phyloP scores from a whole-genome alignment of 2,329 filamentous ascomycete species.

The Teratosphaeria zuluensis region DNA sequence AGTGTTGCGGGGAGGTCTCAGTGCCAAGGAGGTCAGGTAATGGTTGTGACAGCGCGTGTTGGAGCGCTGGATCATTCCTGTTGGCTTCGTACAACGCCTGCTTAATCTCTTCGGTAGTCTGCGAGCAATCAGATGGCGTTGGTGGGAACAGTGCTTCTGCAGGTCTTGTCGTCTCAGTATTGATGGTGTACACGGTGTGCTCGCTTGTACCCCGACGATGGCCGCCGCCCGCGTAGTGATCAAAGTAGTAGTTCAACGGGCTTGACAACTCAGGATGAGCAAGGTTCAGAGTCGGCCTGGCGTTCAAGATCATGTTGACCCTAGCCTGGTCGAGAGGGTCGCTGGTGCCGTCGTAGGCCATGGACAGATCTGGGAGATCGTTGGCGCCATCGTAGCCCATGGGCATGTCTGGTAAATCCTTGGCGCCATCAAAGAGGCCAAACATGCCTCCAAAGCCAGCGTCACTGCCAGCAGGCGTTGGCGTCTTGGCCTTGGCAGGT shows the following conservation, averaged over 20 bases:
- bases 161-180: not conserved
- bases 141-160: not conserved
- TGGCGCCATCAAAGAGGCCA: constrained; percentile 26
- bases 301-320: not conserved
- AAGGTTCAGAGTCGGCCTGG: not conserved
- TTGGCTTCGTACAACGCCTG: not conserved
- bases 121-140: not conserved
- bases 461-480: not conserved
- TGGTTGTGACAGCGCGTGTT: not conserved
- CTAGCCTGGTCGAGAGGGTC: not conserved
- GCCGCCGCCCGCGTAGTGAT: not conserved
- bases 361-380: not conserved
- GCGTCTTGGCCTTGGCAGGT: not conserved
- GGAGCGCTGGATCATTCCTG: not conserved
- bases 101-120: not conserved
- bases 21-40: not conserved
- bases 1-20: not conserved
- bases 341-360: not conserved
- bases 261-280: not conserved
- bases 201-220: not conserved
- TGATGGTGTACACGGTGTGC: not conserved
- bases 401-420: constrained; percentile 10
- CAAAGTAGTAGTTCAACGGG: not conserved
- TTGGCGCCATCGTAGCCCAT: not conserved
- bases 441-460: constrained; percentile 16